These are phyloP conservation scores for Pseudofabraea citricarpa DNA, from an alignment of 2,329 filamentous ascomycete species.

Conservation along the genomic window DNA sequence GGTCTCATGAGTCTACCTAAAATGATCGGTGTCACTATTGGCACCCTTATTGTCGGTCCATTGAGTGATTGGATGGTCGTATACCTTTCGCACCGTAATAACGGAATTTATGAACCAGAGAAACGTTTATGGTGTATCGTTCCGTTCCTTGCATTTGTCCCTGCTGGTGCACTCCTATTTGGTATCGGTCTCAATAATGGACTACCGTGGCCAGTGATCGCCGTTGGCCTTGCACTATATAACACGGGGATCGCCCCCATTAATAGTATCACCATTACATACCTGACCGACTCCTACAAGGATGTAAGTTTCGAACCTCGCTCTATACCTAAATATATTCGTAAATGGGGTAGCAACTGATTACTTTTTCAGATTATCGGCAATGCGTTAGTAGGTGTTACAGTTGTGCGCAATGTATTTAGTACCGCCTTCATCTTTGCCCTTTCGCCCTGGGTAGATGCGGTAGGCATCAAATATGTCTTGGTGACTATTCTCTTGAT, in stretches of 20 bases:
- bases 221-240: conserved; percentile 32
- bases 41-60: conserved; percentile 27
- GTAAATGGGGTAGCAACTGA: no score
- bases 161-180: conserved; percentile 33
- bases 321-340: no score
- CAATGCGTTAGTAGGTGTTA: conserved; percentile 39
- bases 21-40: conserved; percentile 35
- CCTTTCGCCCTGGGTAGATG: conserved; percentile 31
- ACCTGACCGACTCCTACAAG: conserved; percentile 32
- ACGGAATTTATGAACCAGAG: conserved; percentile 36
- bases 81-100: conserved; percentile 29
- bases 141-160: conserved; percentile 26
- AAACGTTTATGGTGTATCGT: conserved; percentile 34
- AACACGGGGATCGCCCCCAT: conserved; percentile 31
- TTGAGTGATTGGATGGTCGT: conserved; percentile 33
- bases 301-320: conserved; percentile 25
- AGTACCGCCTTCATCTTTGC: conserved; percentile 41
- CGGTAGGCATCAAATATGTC: conserved; percentile 30
- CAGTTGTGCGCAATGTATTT: conserved; percentile 39
- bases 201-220: conserved; percentile 23
- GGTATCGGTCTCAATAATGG: conserved; percentile 30
- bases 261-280: conserved; percentile 31
- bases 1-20: conserved; percentile 34
- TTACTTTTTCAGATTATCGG: conserved; percentile 41
- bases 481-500: conserved; percentile 35